Conservation (phyloP, 306 rosid genomes). For the Sicyos edulis region DNA sequence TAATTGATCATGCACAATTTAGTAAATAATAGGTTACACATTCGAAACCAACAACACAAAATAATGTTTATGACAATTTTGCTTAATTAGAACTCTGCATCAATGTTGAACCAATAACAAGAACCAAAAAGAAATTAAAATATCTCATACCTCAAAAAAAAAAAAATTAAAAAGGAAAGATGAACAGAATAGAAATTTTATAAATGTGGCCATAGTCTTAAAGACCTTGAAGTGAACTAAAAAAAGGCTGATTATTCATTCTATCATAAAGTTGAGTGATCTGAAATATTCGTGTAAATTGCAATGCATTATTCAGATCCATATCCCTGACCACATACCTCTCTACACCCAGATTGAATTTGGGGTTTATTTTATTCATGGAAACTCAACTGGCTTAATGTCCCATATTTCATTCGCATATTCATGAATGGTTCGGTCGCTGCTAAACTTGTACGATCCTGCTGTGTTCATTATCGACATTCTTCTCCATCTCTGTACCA, state of each 20-base stretch:
- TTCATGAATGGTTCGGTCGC: slow-evolving; percentile 94
- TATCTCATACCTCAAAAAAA: neutral
- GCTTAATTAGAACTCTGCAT: too few relatives aligned
- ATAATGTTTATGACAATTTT: too few relatives aligned
- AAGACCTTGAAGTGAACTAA: too few relatives aligned
- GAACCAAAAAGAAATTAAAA: too few relatives aligned
- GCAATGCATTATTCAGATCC: neutral
- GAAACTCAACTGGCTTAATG: slow-evolving; percentile 58
- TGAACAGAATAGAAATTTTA: too few relatives aligned
- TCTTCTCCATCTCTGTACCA: slow-evolving; percentile 74
- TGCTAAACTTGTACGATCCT: slow-evolving; percentile 93
- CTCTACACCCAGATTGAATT: neutral
- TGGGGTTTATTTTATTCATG: slow-evolving; percentile 30
- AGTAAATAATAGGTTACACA: too few relatives aligned
- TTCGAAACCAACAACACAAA: too few relatives aligned
- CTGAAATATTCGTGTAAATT: neutral
- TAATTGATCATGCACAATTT: too few relatives aligned
- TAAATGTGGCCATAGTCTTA: too few relatives aligned
- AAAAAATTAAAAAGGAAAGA: too few relatives aligned
- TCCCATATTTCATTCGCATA: slow-evolving; percentile 89
- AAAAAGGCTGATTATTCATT: too few relatives aligned
- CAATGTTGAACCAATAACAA: too few relatives aligned
- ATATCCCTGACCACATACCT: neutral
- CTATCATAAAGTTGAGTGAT: neutral
- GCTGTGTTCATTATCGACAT: slow-evolving; percentile 97